A percentile compares a stretch with the other conserved stretches of the same genome.
These are phyloP conservation scores for Tetraselmis chui DNA, from an alignment of 139 green algal species.

Conservation along the genomic window DNA sequence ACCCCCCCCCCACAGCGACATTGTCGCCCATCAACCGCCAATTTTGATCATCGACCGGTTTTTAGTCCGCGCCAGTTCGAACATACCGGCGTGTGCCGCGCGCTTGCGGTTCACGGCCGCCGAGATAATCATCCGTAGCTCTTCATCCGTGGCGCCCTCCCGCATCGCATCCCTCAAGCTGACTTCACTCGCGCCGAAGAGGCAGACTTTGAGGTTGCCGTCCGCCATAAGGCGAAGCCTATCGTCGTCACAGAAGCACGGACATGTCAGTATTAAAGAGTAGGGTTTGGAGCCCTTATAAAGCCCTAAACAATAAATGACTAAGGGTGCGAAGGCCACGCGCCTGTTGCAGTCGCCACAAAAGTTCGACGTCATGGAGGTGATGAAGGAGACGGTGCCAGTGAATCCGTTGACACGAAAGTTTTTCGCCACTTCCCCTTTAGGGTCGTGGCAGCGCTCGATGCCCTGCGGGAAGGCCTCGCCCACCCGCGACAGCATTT, in stretches of 20 bases:
- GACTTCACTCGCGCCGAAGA: conserved; percentile 92
- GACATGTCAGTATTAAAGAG: conserved; percentile 1
- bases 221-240: conserved; percentile 90
- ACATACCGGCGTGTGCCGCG: conserved; percentile 89
- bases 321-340: neutral
- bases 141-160: conserved; percentile 68
- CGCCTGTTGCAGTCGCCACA: conserved; percentile 85
- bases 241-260: neutral
- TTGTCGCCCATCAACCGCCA: conserved; percentile 86
- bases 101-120: conserved; percentile 85
- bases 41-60: conserved; percentile 97
- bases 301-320: too few relatives aligned
- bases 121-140: conserved; percentile 73
- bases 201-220: conserved; percentile 93
- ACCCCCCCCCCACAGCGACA: too few relatives aligned
- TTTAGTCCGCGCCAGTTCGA: conserved; percentile 63
- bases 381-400: conserved; percentile 91
- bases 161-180: conserved; percentile 86
- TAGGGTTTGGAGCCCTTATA: too few relatives aligned
- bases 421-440: conserved; percentile 90
- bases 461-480: conserved; percentile 20
- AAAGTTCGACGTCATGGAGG: conserved; percentile 94
- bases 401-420: conserved; percentile 63
- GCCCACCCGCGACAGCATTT: conserved; percentile 44
- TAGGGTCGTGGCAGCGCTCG: conserved; percentile 48